phyloP scores from a whole-genome alignment of 352 stramenopile species.

The Globisporangium paddicum region DNA sequence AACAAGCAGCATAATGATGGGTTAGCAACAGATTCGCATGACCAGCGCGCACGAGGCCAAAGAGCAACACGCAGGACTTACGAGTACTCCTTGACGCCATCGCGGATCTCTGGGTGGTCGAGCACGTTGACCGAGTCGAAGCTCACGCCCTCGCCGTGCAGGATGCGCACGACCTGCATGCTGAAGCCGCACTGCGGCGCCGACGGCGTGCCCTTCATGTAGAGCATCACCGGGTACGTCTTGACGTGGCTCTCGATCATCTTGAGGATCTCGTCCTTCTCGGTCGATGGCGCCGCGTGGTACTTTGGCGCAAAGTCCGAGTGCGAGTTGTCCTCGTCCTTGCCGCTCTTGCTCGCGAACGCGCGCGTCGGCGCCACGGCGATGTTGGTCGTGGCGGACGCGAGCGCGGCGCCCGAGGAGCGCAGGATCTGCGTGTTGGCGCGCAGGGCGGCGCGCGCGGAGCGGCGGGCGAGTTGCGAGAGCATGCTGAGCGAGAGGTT shows the following conservation, averaged over 20 bases:
- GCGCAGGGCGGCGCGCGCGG: conserved; percentile 24
- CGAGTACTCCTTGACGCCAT: conserved; percentile 98
- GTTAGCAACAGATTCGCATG: not conserved
- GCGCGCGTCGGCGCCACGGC: conserved; percentile 15
- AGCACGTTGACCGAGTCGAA: conserved; percentile 99
- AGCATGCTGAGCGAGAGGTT: conserved; percentile 16
- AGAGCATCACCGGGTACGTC: conserved; percentile 96
- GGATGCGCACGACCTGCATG: conserved; percentile 94
- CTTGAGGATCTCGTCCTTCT: conserved; percentile 87
- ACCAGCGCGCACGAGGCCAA: not conserved
- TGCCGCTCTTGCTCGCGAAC: conserved; percentile 36
- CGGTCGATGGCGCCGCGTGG: conserved; percentile 76
- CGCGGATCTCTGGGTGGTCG: conserved; percentile 96
- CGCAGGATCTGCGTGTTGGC: conserved; percentile 17
- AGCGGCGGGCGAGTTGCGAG: conserved; percentile 30
- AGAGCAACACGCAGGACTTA: conserved; percentile 34
- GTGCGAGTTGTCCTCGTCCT: conserved; percentile 58
- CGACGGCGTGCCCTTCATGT: conserved; percentile 99
- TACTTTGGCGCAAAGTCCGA: conserved; percentile 88
- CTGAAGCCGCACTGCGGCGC: conserved; percentile 98
- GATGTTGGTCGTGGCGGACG: not conserved
- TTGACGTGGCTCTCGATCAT: conserved; percentile 90
- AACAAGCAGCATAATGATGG: not conserved
- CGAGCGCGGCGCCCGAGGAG: not conserved
- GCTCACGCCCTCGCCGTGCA: conserved; percentile 90